Conservation (phyloP, 345 rosid genomes). For the Gossypium herbaceum region DNA sequence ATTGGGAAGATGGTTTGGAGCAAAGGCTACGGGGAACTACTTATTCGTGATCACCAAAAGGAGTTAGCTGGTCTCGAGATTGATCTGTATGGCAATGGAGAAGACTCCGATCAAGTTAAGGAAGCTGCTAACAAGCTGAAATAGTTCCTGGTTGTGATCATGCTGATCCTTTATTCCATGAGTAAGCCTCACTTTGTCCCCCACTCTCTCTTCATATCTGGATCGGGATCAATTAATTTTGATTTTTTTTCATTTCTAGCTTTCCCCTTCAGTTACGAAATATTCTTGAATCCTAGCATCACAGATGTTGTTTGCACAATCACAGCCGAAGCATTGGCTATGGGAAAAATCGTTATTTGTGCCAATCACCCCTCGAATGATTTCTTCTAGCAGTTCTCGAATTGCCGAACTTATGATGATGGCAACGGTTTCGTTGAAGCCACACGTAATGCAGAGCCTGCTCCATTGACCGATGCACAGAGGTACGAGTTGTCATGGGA, state of each 20-base stretch:
- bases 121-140: slow-evolving; percentile 59
- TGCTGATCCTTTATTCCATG: slow-evolving; percentile 74
- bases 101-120: slow-evolving; percentile 70
- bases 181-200: slow-evolving; percentile 47
- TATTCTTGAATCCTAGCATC: slow-evolving; percentile 95
- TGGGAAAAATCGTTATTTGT: slow-evolving; percentile 71
- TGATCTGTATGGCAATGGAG: slow-evolving; percentile 82
- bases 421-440: slow-evolving; percentile 51
- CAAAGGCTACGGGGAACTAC: slow-evolving; percentile 92
- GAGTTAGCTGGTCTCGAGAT: slow-evolving; percentile 64
- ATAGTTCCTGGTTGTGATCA: slow-evolving; percentile 73
- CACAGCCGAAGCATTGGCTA: slow-evolving; percentile 93
- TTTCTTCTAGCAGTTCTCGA: slow-evolving; percentile 67
- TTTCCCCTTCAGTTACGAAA: slow-evolving; percentile 62
- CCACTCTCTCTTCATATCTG: neutral
- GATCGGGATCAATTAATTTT: neutral
- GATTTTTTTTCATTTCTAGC: slow-evolving; percentile 8
- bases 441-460: slow-evolving; percentile 61
- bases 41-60: slow-evolving; percentile 62
- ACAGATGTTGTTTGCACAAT: slow-evolving; percentile 97
- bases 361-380: slow-evolving; percentile 50
- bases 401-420: slow-evolving; percentile 55
- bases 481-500: slow-evolving; percentile 82
- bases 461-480: slow-evolving; percentile 54
- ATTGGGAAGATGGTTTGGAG: slow-evolving; percentile 98